A percentile compares a stretch with the other conserved stretches of the same genome.
phyloP scores from a whole-genome alignment of 164 flowering plant genomes.

The Warburgia ugandensis region DNA sequence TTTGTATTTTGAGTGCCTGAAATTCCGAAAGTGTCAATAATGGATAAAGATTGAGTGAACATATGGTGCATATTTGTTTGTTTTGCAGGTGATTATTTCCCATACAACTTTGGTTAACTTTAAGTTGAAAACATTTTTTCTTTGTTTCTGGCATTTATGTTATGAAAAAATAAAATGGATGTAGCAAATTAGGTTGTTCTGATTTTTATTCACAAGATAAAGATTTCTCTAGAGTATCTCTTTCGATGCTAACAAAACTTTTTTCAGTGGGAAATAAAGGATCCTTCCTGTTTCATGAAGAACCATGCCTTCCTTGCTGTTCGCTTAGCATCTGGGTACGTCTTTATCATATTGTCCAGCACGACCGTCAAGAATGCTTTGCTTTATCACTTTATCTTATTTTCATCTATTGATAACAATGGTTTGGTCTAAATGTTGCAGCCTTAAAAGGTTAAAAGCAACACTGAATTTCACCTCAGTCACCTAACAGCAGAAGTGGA shows the following conservation, averaged over 20 bases:
- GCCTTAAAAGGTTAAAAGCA: too few species aligned
- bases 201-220: neutral
- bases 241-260: neutral
- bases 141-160: too few species aligned
- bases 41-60: too few species aligned
- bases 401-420: neutral
- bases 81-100: too few species aligned
- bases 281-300: conserved; percentile 65
- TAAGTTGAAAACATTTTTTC: neutral
- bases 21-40: too few species aligned
- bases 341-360: neutral
- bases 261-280: conserved; percentile 70
- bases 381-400: neutral
- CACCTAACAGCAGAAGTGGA: too few species aligned
- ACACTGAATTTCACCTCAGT: too few species aligned
- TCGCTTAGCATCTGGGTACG: conserved; percentile 77
- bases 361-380: neutral
- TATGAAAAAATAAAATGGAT: neutral
- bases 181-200: neutral
- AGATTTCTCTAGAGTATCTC: neutral
- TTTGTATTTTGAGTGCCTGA: too few species aligned
- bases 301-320: conserved; percentile 37
- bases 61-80: too few species aligned
- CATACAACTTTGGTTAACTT: neutral
- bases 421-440: neutral